Percentiles rank a stretch among this genome's conserved stretches.
Evolutionary conservation across 805 yeast species (phyloP).

Genomic region (Torulaspora gathmanii): DNA sequence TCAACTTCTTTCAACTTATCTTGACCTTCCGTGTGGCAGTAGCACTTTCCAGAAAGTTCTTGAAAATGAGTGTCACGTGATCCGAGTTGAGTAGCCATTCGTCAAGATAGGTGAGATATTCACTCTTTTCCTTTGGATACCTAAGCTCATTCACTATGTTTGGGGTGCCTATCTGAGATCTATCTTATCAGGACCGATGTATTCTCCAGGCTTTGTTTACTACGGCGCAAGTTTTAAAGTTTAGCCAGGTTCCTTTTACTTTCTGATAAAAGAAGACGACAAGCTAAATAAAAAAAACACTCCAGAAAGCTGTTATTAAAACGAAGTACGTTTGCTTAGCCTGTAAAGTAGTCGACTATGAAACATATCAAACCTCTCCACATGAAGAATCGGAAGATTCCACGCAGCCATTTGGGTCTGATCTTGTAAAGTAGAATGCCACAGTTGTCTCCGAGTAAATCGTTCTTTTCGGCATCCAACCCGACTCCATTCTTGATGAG

Average conservation of each 20-base stretch:
- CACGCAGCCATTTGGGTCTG: conserved; percentile 48
- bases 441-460: conserved; percentile 58
- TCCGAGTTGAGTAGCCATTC: not conserved
- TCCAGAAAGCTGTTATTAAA: too few species aligned
- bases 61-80: conserved; percentile 3
- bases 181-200: not conserved
- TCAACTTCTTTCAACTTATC: conserved; percentile 2
- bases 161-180: not conserved
- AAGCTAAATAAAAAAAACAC: not conserved
- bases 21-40: conserved; percentile 7
- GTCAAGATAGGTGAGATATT: not conserved
- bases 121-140: too few species aligned
- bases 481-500: conserved; percentile 81
- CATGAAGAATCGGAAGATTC: conserved; percentile 45
- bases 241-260: not conserved
- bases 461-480: conserved; percentile 66
- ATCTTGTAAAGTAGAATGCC: conserved; percentile 57
- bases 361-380: conserved; percentile 63
- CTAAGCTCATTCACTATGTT: too few species aligned
- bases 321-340: conserved; percentile 14
- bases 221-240: not conserved
- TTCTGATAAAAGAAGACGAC: not conserved
- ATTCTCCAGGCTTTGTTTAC: not conserved
- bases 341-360: conserved; percentile 44
- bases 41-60: conserved; percentile 5